A percentile compares a stretch with the other conserved stretches of the same genome.
These are phyloP conservation scores for Ophiostoma pallidulum DNA, from an alignment of 2,329 filamentous ascomycete species.

Conservation along the genomic window DNA sequence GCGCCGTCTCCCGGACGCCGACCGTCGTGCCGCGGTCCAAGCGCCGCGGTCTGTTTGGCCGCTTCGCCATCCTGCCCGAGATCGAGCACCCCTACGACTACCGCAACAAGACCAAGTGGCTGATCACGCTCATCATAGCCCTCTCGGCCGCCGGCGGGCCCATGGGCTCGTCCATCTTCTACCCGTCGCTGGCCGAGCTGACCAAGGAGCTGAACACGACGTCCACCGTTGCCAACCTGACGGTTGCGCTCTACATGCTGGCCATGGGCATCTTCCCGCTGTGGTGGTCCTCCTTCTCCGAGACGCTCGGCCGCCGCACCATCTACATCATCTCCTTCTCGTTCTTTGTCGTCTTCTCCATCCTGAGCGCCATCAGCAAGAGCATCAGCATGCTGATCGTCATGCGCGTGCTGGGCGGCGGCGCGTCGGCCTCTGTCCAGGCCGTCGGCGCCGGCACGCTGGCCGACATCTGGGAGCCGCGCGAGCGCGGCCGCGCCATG, in stretches of 20 bases:
- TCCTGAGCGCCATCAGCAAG: slow-evolving; percentile 57
- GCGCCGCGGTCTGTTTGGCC: slow-evolving; percentile 64
- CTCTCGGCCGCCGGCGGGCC: slow-evolving; percentile 69
- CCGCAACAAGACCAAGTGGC: slow-evolving; percentile 67
- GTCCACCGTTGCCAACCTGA: slow-evolving; percentile 61
- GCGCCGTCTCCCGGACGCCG: slow-evolving; percentile 24
- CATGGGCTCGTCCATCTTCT: slow-evolving; percentile 75
- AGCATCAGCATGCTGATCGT: slow-evolving; percentile 67
- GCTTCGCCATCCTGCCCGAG: slow-evolving; percentile 60
- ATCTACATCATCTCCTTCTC: slow-evolving; percentile 69
- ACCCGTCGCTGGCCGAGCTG: slow-evolving; percentile 61
- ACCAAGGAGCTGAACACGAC: slow-evolving; percentile 51
- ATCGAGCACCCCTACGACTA: slow-evolving; percentile 70
- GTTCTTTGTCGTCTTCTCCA: slow-evolving; percentile 61
- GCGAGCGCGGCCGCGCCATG: slow-evolving; percentile 70
- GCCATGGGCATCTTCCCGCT: slow-evolving; percentile 75
- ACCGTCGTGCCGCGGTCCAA: slow-evolving; percentile 34
- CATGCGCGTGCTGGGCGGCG: slow-evolving; percentile 64
- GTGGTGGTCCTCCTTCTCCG: slow-evolving; percentile 80
- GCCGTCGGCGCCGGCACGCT: slow-evolving; percentile 78
- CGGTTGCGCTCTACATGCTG: slow-evolving; percentile 73
- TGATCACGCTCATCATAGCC: slow-evolving; percentile 68
- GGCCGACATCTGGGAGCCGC: slow-evolving; percentile 67
- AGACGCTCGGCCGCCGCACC: slow-evolving; percentile 61
- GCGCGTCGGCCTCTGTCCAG: slow-evolving; percentile 70